These are phyloP conservation scores for Camellia granthamiana DNA, from an alignment of 148 eudicot genomes.

Conservation along the genomic window DNA sequence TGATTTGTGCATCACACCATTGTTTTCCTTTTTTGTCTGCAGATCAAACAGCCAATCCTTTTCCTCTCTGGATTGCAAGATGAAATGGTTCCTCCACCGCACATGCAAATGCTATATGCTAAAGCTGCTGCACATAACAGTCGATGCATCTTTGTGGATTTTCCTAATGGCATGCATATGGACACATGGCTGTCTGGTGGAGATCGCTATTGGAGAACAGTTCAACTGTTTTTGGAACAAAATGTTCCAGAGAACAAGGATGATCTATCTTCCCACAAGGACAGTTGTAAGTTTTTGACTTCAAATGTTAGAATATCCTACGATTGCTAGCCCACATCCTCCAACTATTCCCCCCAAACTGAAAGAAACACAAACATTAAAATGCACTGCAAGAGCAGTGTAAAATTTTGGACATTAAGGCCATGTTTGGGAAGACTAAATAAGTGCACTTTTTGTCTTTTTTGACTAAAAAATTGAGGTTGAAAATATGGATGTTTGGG, in stretches of 20 bases:
- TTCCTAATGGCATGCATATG: slow-evolving; percentile 97
- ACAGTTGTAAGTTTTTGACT: slow-evolving; percentile 29
- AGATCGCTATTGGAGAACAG: slow-evolving; percentile 75
- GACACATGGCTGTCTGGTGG: slow-evolving; percentile 98
- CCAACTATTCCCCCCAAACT: not conserved
- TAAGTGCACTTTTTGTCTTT: too few relatives aligned
- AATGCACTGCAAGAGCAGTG: not conserved
- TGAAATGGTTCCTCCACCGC: slow-evolving; percentile 92
- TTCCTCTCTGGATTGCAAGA: slow-evolving; percentile 90
- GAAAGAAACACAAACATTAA: not conserved
- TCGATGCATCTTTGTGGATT: slow-evolving; percentile 68
- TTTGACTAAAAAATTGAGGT: too few relatives aligned
- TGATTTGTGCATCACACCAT: not conserved
- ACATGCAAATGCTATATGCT: slow-evolving; percentile 86
- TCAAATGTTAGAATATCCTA: slow-evolving; percentile 4
- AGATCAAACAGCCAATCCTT: slow-evolving; percentile 86
- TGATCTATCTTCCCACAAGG: slow-evolving; percentile 31
- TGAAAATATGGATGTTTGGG: too few relatives aligned
- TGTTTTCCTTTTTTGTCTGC: slow-evolving; percentile 20
- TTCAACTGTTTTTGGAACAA: slow-evolving; percentile 50
- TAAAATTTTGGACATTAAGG: not conserved
- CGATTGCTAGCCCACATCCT: slow-evolving; percentile 1
- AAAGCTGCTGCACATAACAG: slow-evolving; percentile 82
- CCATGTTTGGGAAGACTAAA: too few relatives aligned
- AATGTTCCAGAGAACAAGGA: slow-evolving; percentile 39